phyloP scores from a whole-genome alignment of 805 yeast genomes.

The Komagataella phaffii region DNA sequence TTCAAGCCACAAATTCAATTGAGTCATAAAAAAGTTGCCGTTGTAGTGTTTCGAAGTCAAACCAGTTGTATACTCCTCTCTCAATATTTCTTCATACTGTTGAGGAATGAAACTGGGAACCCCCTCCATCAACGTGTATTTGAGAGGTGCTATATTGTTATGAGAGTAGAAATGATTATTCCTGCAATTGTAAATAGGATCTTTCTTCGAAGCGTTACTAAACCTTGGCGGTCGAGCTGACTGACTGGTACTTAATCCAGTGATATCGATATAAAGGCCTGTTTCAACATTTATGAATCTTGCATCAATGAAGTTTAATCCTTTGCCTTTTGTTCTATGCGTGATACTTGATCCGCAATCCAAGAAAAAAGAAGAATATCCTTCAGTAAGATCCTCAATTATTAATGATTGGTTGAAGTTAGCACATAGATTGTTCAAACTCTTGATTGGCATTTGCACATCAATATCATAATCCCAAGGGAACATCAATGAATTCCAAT shows the following conservation, averaged over 20 bases:
- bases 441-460: slow-evolving; percentile 36
- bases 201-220: neutral
- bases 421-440: slow-evolving; percentile 28
- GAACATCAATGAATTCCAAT: slow-evolving; percentile 42
- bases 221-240: slow-evolving; percentile 3
- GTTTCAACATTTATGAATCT: slow-evolving; percentile 37
- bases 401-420: slow-evolving; percentile 27
- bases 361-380: slow-evolving; percentile 17
- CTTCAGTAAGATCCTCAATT: slow-evolving; percentile 23
- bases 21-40: slow-evolving; percentile 32
- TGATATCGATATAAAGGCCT: slow-evolving; percentile 31
- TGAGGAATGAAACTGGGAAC: slow-evolving; percentile 31
- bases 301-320: slow-evolving; percentile 49
- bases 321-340: slow-evolving; percentile 42
- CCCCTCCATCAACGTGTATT: slow-evolving; percentile 47
- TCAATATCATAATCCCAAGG: slow-evolving; percentile 49
- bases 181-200: slow-evolving; percentile 24
- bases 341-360: slow-evolving; percentile 36
- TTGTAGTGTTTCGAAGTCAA: slow-evolving; percentile 18
- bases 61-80: slow-evolving; percentile 21
- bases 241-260: slow-evolving; percentile 17
- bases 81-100: slow-evolving; percentile 18
- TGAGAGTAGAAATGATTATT: slow-evolving; percentile 40
- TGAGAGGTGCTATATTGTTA: slow-evolving; percentile 38
- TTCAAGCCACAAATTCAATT: slow-evolving; percentile 43